Evolutionary conservation across 2,329 filamentous ascomycete genomes (phyloP), one percentile per base, ranked within the genome.

Genomic region (Diaporthe amygdali): DNA sequence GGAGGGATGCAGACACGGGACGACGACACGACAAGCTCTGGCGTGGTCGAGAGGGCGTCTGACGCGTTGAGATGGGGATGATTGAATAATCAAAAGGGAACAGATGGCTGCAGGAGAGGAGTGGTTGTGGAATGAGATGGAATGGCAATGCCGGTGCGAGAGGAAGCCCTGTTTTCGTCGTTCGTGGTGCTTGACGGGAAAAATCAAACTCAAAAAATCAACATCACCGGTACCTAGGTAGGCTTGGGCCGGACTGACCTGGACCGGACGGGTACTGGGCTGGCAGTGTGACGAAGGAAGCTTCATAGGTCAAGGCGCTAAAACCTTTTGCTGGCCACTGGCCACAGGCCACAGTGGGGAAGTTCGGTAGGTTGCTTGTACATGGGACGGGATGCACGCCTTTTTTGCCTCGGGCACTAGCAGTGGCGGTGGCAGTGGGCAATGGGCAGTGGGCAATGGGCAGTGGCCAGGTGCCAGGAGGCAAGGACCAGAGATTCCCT

Each of bases 221-320:
- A 64, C 59, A 64, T 64, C 59, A 49, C 59, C 44, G 59, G 59
- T 44, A 61, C n/a, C n/a, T n/a, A 54, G 47, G 47, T 25, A 61
- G 59, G 59, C 44, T 64, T 64, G 59, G 59, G 27, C 46, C n/a
- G 59, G 20, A 47, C 37, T 63, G 41, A 41, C 59, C 59, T 63
- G 41, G 25, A 32, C 59, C 17, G 41, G 25, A 10, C 56, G 15
- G 10, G 34, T 44, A 56, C 41, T 59, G 59, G 59, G 59, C 59
- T 64, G 66, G 32, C 55, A 39, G 52, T 49, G 52, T 55, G 66
- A 68, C 52, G 52, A 49, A 59, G 52, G 52, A 56, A 68, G 66
- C 66, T 68, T 68, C 52, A 51, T 22, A 59, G 59, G 59, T 49
- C 59, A 64, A 44, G 66, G 66, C 66, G 66, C 66, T 68, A 68